phyloP scores from a whole-genome alignment of 257 asterid species.

The Primulina eburnea region DNA sequence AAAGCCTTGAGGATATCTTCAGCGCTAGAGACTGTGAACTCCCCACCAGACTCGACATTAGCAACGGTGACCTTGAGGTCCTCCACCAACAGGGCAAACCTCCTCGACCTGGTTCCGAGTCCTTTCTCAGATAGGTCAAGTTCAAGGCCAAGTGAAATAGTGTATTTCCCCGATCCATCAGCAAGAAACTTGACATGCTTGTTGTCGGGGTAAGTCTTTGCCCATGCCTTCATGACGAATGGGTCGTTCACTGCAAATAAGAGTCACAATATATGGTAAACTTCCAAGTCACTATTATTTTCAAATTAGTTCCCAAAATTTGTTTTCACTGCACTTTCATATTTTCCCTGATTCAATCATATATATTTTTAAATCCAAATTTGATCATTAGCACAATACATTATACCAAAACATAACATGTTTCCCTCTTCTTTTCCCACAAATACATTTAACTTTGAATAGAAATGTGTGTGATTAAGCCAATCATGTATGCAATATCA shows the following conservation, averaged over 20 bases:
- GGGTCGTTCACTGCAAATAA: constrained; percentile 76
- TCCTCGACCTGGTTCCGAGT: constrained; percentile 69
- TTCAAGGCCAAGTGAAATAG: constrained; percentile 74
- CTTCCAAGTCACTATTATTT: neutral
- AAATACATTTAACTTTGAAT: neutral
- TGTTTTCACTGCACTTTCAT: neutral
- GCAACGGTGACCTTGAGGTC: constrained; percentile 77
- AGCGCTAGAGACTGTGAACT: constrained; percentile 83
- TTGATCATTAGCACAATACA: neutral
- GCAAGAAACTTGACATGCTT: constrained; percentile 84
- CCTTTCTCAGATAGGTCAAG: constrained; percentile 88
- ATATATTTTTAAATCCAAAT: neutral
- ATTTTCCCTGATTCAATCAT: neutral
- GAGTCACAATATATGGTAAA: constrained; percentile 2
- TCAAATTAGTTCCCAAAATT: neutral
- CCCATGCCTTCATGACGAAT: constrained; percentile 98
- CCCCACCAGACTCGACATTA: constrained; percentile 83
- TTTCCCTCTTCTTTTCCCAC: neutral
- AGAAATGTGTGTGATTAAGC: no score
- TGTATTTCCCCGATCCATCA: constrained; percentile 75
- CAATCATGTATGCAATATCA: no score
- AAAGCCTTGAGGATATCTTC: constrained; percentile 89
- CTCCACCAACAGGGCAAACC: constrained; percentile 81
- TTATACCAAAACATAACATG: neutral
- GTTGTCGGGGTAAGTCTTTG: constrained; percentile 75